Percentiles rank a stretch among this genome's conserved stretches.
These are phyloP conservation scores for Castanopsis chinensis DNA, from an alignment of 306 rosid species.

Conservation along the genomic window DNA sequence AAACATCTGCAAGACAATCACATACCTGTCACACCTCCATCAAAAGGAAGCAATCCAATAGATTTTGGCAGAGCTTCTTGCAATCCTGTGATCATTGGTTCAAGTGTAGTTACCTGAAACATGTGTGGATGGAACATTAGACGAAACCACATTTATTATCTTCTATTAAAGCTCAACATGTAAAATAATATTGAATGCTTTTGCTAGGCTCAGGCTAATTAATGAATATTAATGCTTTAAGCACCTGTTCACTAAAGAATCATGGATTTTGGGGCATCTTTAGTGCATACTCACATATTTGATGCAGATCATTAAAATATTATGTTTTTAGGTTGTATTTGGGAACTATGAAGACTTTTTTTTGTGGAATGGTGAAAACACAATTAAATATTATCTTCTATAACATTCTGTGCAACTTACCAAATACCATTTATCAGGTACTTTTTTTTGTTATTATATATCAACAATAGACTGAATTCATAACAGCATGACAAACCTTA, in stretches of 20 bases:
- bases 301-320: neutral
- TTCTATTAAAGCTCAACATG: neutral
- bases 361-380: neutral
- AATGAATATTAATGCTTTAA: neutral
- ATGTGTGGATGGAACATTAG: slow-evolving; percentile 21
- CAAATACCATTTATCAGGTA: too few relatives aligned
- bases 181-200: neutral
- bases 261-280: neutral
- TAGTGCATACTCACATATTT: neutral
- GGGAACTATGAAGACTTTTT: neutral
- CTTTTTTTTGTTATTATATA: too few relatives aligned
- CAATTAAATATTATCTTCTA: neutral
- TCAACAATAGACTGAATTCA: too few relatives aligned
- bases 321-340: neutral
- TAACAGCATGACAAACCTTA: slow-evolving; percentile 56
- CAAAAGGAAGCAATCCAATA: slow-evolving; percentile 94
- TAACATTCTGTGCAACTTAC: neutral
- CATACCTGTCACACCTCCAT: slow-evolving; percentile 91
- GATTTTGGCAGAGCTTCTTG: slow-evolving; percentile 96
- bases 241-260: neutral
- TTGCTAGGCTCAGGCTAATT: neutral
- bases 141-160: slow-evolving; percentile 1
- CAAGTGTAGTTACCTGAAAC: slow-evolving; percentile 77
- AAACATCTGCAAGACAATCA: slow-evolving; percentile 9
- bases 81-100: slow-evolving; percentile 85